Evolutionary conservation across 2,329 filamentous ascomycete species (phyloP), one percentile per base, ranked within the genome.

Genomic region (Claviceps pazoutovae): DNA sequence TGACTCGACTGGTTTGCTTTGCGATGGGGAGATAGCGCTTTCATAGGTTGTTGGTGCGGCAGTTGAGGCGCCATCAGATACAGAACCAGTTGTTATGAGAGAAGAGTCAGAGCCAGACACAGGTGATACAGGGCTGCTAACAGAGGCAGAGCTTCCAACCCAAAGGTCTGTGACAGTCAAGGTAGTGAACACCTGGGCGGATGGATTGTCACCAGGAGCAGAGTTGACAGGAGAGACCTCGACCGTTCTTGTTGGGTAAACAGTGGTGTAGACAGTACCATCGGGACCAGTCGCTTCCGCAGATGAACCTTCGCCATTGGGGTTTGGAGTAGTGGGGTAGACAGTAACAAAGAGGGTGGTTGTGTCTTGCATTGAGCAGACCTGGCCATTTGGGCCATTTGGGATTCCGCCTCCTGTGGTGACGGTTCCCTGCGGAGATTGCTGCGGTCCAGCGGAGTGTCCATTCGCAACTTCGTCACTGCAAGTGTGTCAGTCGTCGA

Each of bases 281-380:
- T 56, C 56, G 26, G 61, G 51, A 44, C 51, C 56, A 49, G 53
- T 53, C 19, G 42, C 54, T 17, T 49, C 53, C 26, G 51, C 39
- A 52, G 48, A 47, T 6, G 53, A 50, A 19, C 34, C 52, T 46
- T 50, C 45, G 11, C 30, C 49, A 17, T 44, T 48, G 53, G 45
- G 53, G 51, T 46, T 56, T 56, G 64, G 55, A 45, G 57, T 60
- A 52, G 63, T 61, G 14, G 69, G 66, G 50, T 64, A 66, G 48
- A 75, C 63, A 37, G 74, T 76, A 56, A 78, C 62, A 57, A 75
- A 73, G 54, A 76, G 66, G 41, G 74, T 76, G 38, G 65, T 68
- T 38, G 68, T 69, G 7, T 61, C 61, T 53, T 66, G 59, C 42
- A 65, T 53, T 54, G 67, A 62, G 57, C 74, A 76, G 23, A 67